Evolutionary conservation across 257 asterid genomes (phyloP).

Genomic region (Craterostigma plantagineum): DNA sequence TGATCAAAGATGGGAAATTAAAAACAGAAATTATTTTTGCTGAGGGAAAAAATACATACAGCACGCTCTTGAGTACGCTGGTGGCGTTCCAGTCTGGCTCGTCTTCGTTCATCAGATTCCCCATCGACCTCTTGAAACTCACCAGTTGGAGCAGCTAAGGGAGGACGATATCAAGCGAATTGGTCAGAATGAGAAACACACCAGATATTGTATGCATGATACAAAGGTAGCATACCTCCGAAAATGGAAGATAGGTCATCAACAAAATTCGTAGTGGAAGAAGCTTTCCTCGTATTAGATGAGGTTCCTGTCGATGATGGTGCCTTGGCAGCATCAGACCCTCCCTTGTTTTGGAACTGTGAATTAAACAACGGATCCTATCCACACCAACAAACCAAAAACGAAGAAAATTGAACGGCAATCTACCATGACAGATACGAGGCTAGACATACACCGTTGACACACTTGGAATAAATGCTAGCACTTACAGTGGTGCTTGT

Average conservation of each 20-base stretch:
- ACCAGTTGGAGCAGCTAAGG: constrained; percentile 56
- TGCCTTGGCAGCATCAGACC: constrained; percentile 51
- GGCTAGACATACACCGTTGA: too few species aligned
- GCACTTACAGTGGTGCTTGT: constrained; percentile 52
- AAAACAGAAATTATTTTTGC: constrained; percentile 6
- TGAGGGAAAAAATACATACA: constrained; percentile 24
- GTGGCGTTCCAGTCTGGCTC: constrained; percentile 84
- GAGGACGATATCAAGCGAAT: constrained; percentile 15
- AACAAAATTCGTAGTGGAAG: constrained; percentile 57
- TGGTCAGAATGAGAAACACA: constrained; percentile 13
- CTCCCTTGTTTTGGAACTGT: constrained; percentile 46
- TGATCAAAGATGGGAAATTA: constrained; percentile 2
- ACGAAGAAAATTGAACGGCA: constrained; percentile 5
- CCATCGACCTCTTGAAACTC: constrained; percentile 84
- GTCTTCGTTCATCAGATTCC: constrained; percentile 90
- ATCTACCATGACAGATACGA: too few species aligned
- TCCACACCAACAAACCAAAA: constrained; percentile 9
- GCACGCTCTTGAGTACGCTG: constrained; percentile 97
- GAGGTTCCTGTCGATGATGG: constrained; percentile 41
- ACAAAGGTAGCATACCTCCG: constrained; percentile 36
- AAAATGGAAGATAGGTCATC: constrained; percentile 93
- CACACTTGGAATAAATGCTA: constrained; percentile 5
- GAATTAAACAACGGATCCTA: constrained; percentile 67
- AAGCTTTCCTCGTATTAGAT: constrained; percentile 61
- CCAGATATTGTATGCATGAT: constrained; percentile 6